phyloP scores from a whole-genome alignment of 768 basidiomycete species.

The Hypsizygus marmoreus region DNA sequence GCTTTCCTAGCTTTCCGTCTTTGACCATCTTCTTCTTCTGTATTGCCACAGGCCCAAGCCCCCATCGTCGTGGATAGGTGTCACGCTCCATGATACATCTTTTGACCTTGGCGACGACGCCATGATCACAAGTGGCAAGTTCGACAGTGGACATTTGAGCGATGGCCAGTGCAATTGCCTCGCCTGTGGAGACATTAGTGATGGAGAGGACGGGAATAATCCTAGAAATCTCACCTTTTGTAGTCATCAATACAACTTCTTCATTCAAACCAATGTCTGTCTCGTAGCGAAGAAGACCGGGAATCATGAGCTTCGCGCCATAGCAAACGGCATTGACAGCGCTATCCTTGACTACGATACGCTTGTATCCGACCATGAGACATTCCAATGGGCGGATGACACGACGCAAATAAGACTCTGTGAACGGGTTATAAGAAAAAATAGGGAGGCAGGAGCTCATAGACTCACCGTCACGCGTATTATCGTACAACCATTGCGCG shows the following conservation, averaged over 20 bases:
- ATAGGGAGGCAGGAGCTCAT: background rate
- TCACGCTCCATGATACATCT: slow-evolving; percentile 99
- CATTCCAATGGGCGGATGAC: slow-evolving; percentile 94
- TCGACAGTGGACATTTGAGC: slow-evolving; percentile 99
- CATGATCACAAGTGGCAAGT: slow-evolving; percentile 96
- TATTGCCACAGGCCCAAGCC: slow-evolving; percentile 93
- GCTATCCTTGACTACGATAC: slow-evolving; percentile 98
- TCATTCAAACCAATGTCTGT: slow-evolving; percentile 92
- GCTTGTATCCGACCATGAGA: slow-evolving; percentile 93
- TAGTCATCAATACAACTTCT: slow-evolving; percentile 98
- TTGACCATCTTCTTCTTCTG: slow-evolving; percentile 99
- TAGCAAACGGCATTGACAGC: slow-evolving; percentile 99
- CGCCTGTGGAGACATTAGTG: slow-evolving; percentile 47
- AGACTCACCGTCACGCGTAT: slow-evolving; percentile 86
- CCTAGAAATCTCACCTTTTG: slow-evolving; percentile 66
- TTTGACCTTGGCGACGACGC: slow-evolving; percentile 98
- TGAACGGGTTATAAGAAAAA: slow-evolving; percentile 7
- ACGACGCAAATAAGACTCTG: slow-evolving; percentile 95
- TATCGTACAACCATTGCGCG: slow-evolving; percentile 98
- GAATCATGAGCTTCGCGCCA: slow-evolving; percentile 99
- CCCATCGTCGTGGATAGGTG: slow-evolving; percentile 97
- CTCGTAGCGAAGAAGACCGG: slow-evolving; percentile 95
- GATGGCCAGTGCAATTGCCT: slow-evolving; percentile 92
- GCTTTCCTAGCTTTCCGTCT: slow-evolving; percentile 95
- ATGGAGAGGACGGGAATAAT: background rate